phyloP scores from a whole-genome alignment of 495 filamentous ascomycete genomes.

The Penicillium cataractarum region DNA sequence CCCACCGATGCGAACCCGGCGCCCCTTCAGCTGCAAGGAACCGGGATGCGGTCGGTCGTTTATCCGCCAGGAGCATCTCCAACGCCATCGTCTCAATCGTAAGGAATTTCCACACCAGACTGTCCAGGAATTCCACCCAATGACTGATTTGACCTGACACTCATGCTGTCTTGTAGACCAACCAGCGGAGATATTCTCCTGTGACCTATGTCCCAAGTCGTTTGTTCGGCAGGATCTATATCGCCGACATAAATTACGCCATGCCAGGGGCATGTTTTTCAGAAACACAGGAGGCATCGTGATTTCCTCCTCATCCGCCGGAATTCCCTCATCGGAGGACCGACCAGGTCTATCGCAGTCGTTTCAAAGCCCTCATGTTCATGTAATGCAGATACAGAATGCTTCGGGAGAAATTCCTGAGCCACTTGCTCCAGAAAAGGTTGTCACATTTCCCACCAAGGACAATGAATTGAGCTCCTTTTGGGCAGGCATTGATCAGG shows the following conservation, averaged over 20 bases:
- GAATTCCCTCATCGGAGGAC: neutral
- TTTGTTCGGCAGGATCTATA: slow-evolving; percentile 11
- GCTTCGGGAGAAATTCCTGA: neutral
- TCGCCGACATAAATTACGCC: slow-evolving; percentile 9
- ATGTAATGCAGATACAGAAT: neutral
- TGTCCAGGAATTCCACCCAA: neutral
- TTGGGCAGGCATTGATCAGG: neutral
- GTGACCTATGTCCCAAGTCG: neutral
- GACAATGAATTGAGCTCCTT: neutral
- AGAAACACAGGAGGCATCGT: slow-evolving; percentile 1
- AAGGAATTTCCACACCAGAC: neutral
- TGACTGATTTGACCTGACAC: neutral
- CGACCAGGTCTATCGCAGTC: neutral
- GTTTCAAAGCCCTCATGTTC: neutral
- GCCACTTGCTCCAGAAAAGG: neutral
- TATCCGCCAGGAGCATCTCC: slow-evolving; percentile 7
- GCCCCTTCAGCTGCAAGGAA: neutral
- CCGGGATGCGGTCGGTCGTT: slow-evolving; percentile 5
- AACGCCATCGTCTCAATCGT: slow-evolving; percentile 12
- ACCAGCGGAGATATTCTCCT: slow-evolving; percentile 5
- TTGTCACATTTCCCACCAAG: neutral
- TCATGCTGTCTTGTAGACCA: neutral
- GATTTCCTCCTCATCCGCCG: neutral
- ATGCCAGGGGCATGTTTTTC: slow-evolving; percentile 9
- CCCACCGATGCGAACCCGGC: neutral